phyloP scores from a whole-genome alignment of 208 protist genomes.

The Zelonia costaricensis region DNA sequence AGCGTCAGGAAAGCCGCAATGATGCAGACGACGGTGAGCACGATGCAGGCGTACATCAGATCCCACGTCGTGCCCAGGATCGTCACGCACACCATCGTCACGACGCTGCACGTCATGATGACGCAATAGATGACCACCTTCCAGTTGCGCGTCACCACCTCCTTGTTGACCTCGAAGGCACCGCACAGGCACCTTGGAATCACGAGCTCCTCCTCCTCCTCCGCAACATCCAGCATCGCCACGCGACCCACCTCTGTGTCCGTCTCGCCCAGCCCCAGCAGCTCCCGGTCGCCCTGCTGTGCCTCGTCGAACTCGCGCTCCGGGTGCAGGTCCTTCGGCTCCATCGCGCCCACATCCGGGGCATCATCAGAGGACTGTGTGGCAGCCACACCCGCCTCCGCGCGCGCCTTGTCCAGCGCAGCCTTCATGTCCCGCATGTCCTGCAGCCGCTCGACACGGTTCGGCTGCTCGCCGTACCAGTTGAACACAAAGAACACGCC shows the following conservation, averaged over 20 bases:
- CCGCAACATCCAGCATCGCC: slow-evolving; percentile 1
- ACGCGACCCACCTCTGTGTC: background rate
- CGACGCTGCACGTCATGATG: slow-evolving; percentile 35
- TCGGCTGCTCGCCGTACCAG: slow-evolving; percentile 45
- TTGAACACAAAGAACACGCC: slow-evolving; percentile 50
- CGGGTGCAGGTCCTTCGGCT: slow-evolving; percentile 20
- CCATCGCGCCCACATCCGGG: background rate
- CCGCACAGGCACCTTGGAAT: slow-evolving; percentile 25
- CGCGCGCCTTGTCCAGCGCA: background rate
- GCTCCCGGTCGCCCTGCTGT: slow-evolving; percentile 5
- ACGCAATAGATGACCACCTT: slow-evolving; percentile 31
- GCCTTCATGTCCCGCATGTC: slow-evolving; percentile 1
- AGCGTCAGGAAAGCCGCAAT: slow-evolving; percentile 29
- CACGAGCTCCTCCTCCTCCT: slow-evolving; percentile 16
- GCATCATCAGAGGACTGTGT: background rate
- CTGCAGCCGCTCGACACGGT: slow-evolving; percentile 33
- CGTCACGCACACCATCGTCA: slow-evolving; percentile 36
- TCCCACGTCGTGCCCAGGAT: slow-evolving; percentile 33
- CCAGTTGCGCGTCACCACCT: slow-evolving; percentile 32
- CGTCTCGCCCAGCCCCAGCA: background rate
- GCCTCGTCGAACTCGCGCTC: slow-evolving; percentile 32
- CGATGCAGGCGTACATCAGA: slow-evolving; percentile 34
- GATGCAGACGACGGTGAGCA: slow-evolving; percentile 20
- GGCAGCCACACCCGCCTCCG: background rate
- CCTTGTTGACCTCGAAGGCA: slow-evolving; percentile 30